phyloP scores from a whole-genome alignment of 1,284 basidiomycete species.

The Phylloporus sp. region DNA sequence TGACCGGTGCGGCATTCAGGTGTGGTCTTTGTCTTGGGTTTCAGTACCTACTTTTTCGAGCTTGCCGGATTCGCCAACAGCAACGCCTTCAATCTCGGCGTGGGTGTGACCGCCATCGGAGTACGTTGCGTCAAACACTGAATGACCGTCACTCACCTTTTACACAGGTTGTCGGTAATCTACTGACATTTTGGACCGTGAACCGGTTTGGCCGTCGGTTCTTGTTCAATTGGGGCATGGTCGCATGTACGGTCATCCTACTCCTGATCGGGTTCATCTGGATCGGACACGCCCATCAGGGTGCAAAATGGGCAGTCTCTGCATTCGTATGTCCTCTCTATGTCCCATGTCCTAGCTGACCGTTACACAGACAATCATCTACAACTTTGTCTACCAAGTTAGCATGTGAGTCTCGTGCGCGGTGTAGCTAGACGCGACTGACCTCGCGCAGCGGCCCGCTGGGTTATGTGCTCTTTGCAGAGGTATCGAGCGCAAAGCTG shows the following conservation, averaged over 20 bases:
- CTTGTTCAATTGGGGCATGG: constrained; percentile 41
- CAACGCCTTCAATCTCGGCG: constrained; percentile 36
- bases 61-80: constrained; percentile 36
- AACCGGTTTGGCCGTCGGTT: constrained; percentile 36
- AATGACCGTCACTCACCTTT: background rate
- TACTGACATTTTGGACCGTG: constrained; percentile 36
- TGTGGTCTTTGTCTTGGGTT: constrained; percentile 40
- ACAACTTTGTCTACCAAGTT: constrained; percentile 37
- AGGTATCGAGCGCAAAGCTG: constrained; percentile 41
- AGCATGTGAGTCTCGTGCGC: constrained; percentile 27
- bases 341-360: background rate
- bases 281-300: no score
- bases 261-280: constrained; percentile 38
- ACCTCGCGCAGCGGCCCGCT: constrained; percentile 33
- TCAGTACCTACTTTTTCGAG: constrained; percentile 42
- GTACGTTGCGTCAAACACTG: constrained; percentile 13
- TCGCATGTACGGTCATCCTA: constrained; percentile 32
- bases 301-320: no score
- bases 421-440: background rate
- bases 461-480: constrained; percentile 38
- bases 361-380: constrained; percentile 32
- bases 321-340: no score
- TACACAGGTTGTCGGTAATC: constrained; percentile 34
- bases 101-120: constrained; percentile 38
- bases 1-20: constrained; percentile 21